Percentiles rank a stretch among this genome's conserved stretches.
phyloP scores from a whole-genome alignment of 805 yeast genomes.

The Saturnispora zaruensis region DNA sequence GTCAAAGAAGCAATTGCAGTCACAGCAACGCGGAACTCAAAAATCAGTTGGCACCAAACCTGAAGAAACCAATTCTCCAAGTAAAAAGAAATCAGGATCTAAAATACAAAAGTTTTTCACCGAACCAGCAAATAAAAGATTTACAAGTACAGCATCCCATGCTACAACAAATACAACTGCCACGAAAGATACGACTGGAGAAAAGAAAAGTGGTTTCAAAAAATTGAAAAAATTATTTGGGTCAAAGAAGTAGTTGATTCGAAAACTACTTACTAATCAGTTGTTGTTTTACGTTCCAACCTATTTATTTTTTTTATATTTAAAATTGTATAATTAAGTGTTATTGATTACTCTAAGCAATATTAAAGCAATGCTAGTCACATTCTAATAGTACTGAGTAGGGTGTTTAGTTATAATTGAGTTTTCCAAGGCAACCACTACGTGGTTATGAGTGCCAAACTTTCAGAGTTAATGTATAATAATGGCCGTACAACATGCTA shows the following conservation, averaged over 20 bases:
- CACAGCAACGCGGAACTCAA: not conserved
- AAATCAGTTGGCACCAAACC: not conserved
- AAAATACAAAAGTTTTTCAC: slow-evolving; percentile 13
- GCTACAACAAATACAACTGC: slow-evolving; percentile 22
- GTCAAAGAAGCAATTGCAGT: not conserved
- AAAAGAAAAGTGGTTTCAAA: slow-evolving; percentile 28
- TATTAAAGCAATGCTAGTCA: no score
- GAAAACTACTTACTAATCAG: not conserved
- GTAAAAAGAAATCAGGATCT: slow-evolving; percentile 6
- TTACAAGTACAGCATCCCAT: slow-evolving; percentile 9
- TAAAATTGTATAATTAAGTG: not conserved
- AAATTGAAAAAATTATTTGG: slow-evolving; percentile 31
- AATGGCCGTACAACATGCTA: no score
- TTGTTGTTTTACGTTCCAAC: not conserved
- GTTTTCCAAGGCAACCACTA: no score
- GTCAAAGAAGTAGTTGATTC: slow-evolving; percentile 9
- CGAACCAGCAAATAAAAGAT: slow-evolving; percentile 13
- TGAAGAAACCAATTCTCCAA: not conserved
- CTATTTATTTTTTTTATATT: not conserved
- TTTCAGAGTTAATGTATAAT: no score
- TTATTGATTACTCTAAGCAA: not conserved
- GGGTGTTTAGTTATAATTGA: no score
- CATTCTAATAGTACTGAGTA: no score
- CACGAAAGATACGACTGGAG: slow-evolving; percentile 13
- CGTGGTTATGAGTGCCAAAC: no score